Percentiles rank a stretch among this genome's conserved stretches.
phyloP scores from a whole-genome alignment of 106 monocot species.

The Platanthera guangdongensis region DNA sequence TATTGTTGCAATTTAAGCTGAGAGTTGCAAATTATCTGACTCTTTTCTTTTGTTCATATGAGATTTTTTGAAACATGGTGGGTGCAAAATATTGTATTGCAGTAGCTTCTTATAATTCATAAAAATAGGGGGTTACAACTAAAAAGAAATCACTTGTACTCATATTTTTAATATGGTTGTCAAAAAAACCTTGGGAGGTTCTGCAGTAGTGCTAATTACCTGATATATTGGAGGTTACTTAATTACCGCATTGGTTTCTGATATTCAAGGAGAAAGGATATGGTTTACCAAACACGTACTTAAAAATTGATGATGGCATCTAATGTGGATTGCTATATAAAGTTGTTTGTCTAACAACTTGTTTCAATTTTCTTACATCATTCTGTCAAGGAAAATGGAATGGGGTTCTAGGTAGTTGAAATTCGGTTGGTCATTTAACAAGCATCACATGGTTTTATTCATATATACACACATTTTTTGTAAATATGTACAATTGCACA shows the following conservation, averaged over 20 bases:
- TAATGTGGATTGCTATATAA: background rate
- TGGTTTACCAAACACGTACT: background rate
- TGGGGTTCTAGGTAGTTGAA: background rate
- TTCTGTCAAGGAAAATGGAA: background rate
- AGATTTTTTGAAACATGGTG: background rate
- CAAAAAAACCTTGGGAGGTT: background rate
- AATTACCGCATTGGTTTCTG: background rate
- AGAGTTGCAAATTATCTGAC: slow-evolving; percentile 10
- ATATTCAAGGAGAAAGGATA: background rate
- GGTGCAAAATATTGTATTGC: background rate
- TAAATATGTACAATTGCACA: too few species aligned
- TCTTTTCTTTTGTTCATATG: background rate
- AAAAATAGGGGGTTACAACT: background rate
- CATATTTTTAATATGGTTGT: background rate
- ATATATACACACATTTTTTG: too few species aligned
- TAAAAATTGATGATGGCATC: background rate
- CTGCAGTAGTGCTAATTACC: background rate
- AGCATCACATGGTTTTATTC: background rate
- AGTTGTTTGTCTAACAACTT: background rate
- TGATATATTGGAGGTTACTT: background rate
- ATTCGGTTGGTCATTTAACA: background rate
- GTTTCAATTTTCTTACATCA: background rate
- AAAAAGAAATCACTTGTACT: background rate
- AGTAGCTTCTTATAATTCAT: background rate
- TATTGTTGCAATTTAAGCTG: slow-evolving; percentile 5